A percentile compares a stretch with the other conserved stretches of the same genome.
These are phyloP conservation scores for Jaltomata sinuosa DNA, from an alignment of 257 asterid species.

Conservation along the genomic window DNA sequence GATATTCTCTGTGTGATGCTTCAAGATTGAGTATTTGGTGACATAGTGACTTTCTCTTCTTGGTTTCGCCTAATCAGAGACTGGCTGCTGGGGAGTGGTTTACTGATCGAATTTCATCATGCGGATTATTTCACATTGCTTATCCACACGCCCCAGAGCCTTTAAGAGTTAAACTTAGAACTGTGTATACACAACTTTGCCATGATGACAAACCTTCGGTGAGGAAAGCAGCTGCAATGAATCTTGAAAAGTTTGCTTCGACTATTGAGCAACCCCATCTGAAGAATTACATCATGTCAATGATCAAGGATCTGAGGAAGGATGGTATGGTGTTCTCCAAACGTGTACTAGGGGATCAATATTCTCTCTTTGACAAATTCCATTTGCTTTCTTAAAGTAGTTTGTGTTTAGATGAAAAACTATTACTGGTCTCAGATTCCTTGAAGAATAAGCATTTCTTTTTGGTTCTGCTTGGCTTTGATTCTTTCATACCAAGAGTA, in stretches of 20 bases:
- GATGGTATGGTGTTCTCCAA: constrained; percentile 34
- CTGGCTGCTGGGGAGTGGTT: constrained; percentile 47
- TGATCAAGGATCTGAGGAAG: constrained; percentile 70
- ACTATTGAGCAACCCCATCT: constrained; percentile 22
- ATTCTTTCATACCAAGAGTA: background rate
- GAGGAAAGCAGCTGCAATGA: constrained; percentile 30
- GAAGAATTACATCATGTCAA: constrained; percentile 33
- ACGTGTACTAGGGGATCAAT: background rate
- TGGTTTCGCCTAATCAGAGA: constrained; percentile 21
- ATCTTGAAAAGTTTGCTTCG: constrained; percentile 29
- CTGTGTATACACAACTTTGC: constrained; percentile 19
- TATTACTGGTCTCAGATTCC: background rate
- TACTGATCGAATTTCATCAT: constrained; percentile 45
- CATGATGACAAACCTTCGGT: constrained; percentile 31
- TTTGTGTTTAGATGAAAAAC: background rate
- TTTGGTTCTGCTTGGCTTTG: background rate
- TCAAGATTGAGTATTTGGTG: background rate
- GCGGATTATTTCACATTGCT: constrained; percentile 46
- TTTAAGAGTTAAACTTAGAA: constrained; percentile 22
- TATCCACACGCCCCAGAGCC: constrained; percentile 36
- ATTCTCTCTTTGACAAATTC: background rate
- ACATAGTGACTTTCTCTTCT: background rate
- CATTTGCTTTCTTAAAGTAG: background rate
- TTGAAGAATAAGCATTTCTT: background rate
- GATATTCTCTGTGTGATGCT: background rate